Evolutionary conservation across 306 rosid species (phyloP).

Genomic region (Luffa acutangula): DNA sequence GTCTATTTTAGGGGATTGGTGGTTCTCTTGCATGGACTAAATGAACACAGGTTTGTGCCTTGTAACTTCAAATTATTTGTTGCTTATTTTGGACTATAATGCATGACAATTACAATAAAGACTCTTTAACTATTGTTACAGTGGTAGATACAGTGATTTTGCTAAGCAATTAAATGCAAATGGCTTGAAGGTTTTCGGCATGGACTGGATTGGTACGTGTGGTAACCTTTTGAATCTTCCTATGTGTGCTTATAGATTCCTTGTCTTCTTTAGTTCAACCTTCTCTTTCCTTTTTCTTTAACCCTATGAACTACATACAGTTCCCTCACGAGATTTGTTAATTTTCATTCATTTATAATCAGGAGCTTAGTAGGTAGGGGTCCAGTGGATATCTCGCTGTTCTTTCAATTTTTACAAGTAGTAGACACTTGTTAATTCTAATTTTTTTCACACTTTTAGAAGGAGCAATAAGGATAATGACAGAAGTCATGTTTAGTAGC

Average conservation of each 20-base stretch:
- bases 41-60: constrained; percentile 78
- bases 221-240: background rate
- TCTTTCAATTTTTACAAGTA: background rate
- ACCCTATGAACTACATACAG: background rate
- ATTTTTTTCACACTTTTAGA: background rate
- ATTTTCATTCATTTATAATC: background rate
- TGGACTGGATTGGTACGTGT: constrained; percentile 96
- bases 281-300: background rate
- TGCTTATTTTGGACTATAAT: background rate
- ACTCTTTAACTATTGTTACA: constrained; percentile 21
- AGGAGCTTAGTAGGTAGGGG: background rate
- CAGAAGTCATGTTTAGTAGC: background rate
- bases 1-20: constrained; percentile 67
- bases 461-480: background rate
- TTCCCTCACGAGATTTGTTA: background rate
- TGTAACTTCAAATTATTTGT: background rate
- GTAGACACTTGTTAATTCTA: background rate
- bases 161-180: constrained; percentile 73
- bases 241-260: background rate
- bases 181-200: constrained; percentile 81
- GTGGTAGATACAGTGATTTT: constrained; percentile 70
- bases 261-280: background rate
- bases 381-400: background rate
- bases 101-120: background rate
- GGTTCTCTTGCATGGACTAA: constrained; percentile 80